phyloP scores from a whole-genome alignment of 2,329 filamentous ascomycete species.

The Paramyrothecium sp. region DNA sequence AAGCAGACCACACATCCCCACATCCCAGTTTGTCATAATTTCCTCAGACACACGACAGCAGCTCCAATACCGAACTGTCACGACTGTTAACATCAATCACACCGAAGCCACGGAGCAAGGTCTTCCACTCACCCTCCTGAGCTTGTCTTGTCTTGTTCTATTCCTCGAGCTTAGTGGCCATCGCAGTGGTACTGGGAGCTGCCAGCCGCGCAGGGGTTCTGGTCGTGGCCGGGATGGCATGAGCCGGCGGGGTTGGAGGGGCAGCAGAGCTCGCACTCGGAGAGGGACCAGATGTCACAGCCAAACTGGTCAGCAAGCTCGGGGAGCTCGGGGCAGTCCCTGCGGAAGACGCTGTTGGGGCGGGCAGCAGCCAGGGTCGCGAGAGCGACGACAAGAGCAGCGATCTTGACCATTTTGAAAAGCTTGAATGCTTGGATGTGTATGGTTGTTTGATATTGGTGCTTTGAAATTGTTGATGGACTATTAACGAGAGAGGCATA shows the following conservation, averaged over 20 bases:
- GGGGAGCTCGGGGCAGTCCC: not conserved
- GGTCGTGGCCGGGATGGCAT: not conserved
- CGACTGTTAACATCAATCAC: no score
- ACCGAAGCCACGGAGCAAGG: no score
- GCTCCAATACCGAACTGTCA: no score
- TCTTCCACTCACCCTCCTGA: no score
- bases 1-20: no score
- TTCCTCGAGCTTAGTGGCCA: not conserved
- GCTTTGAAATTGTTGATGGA: not conserved
- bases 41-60: no score
- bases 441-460: not conserved
- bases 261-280: slow-evolving; percentile 2
- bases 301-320: not conserved
- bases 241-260: not conserved
- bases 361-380: not conserved
- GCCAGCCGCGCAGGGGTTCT: not conserved
- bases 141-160: no score
- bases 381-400: not conserved
- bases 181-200: not conserved
- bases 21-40: no score
- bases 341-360: not conserved
- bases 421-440: not conserved
- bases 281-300: not conserved
- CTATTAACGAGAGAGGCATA: not conserved
- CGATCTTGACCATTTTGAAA: slow-evolving; percentile 1